Base-by-base conservation (phyloP, 2,329 filamentous ascomycete species). In the Fusarium siculi region DNA sequence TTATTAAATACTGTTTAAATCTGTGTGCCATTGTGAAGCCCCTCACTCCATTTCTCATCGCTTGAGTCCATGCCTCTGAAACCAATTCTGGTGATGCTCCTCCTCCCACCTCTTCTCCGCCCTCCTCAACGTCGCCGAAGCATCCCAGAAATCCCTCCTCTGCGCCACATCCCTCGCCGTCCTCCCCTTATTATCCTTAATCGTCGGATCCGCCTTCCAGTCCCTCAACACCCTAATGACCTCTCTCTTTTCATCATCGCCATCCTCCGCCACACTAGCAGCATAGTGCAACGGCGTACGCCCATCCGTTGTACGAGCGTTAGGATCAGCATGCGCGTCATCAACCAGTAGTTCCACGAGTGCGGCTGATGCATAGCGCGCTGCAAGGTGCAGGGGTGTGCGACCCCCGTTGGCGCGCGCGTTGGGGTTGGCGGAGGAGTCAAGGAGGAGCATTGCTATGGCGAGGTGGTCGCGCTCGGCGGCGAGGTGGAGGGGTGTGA, bases 21-120 rank as follows among this genome's bases (percentile, higher is more conserved):
- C 4, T 32, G 32, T 32, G 32, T 32, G 30, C 30, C 12, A 32
- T 32, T 32, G 11, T 43, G 10, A 12, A 43, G 23, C n/a, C n/a
- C 2, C 6, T 25, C 42, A 44, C 42, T 12, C 5, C 2, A 19
- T 25, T 9, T 9, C 10, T 44, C 30, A 69, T 21, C 66, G 44
- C 19, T 70, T 76, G 2, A 79, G 74, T 1, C 74, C 74, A 36
- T 79, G 78, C 10, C 77, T 68, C 60, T 81, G 77, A 14, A 79
- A 70, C 77, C 78, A 79, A 39, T 63, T 73, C 53, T 74, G 75
- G n/a, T 72, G 74, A 62, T 79, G 79, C 9, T 77, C 77, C 37
- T 80, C 79, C 52, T 80, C 78, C 80, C 80, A 81, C n/a, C 61
- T 77, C 66, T 79, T 77, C 74, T 81, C 80, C 1, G 80, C 79